phyloP scores from a whole-genome alignment of 1,284 basidiomycete genomes.

The Coniferiporia sulphurascens region DNA sequence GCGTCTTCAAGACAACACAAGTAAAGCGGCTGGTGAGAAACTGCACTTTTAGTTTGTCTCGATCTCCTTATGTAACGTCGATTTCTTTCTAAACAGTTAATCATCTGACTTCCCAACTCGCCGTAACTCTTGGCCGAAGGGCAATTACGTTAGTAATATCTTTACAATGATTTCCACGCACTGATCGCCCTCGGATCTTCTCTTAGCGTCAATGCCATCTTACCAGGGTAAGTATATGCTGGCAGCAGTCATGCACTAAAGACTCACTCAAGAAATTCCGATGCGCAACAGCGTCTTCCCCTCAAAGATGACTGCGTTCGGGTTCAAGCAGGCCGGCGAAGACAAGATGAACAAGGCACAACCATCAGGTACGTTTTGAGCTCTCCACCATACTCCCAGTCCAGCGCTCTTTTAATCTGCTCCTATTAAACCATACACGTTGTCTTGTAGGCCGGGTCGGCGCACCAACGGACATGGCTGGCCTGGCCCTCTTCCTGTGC shows the following conservation, averaged over 20 bases:
- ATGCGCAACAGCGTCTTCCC: slow-evolving; percentile 60
- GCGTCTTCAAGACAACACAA: slow-evolving; percentile 55
- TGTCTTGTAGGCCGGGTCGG: slow-evolving; percentile 56
- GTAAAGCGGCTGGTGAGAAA: slow-evolving; percentile 63
- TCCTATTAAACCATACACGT: slow-evolving; percentile 1
- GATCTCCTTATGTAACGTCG: not conserved
- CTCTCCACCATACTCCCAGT: not conserved
- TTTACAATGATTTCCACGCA: not conserved
- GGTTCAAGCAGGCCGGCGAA: slow-evolving; percentile 54
- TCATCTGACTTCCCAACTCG: slow-evolving; percentile 74
- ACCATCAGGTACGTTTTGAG: slow-evolving; percentile 50
- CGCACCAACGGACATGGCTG: slow-evolving; percentile 68
- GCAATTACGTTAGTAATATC: slow-evolving; percentile 57
- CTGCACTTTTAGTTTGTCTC: slow-evolving; percentile 1
- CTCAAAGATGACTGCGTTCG: slow-evolving; percentile 83
- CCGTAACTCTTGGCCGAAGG: slow-evolving; percentile 58
- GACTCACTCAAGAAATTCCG: not conserved
- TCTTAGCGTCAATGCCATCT: slow-evolving; percentile 78
- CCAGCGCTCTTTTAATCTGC: not conserved
- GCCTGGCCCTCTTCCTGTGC: slow-evolving; percentile 67
- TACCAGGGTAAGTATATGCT: slow-evolving; percentile 52
- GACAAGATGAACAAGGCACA: slow-evolving; percentile 48
- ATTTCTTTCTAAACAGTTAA: slow-evolving; percentile 46
- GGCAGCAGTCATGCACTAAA: not conserved
- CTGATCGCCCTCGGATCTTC: slow-evolving; percentile 5